Conservation (phyloP, 2,329 filamentous ascomycete genomes). For the Mycosphaerelloides madeirae region DNA sequence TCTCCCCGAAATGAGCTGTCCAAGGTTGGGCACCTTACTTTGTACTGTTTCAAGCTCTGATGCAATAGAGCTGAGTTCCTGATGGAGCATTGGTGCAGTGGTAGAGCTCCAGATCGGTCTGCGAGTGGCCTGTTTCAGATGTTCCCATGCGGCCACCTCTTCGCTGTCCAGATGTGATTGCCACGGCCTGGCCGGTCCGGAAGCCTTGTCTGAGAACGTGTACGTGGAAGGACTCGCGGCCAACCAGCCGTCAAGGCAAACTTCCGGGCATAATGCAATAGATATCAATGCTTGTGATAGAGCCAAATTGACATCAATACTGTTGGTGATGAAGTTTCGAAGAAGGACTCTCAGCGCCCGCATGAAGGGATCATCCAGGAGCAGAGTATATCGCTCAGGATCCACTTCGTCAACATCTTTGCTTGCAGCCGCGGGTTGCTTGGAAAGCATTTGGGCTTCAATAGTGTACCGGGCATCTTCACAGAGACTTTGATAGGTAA, state of each 20-base stretch:
- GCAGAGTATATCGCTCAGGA: conserved; percentile 14
- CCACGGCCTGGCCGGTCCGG: conserved; percentile 35
- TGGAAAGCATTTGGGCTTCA: conserved; percentile 26
- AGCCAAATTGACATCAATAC: conserved; percentile 83
- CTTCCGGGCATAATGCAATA: conserved; percentile 76
- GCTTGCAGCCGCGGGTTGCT: conserved; percentile 2
- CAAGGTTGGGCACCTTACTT: conserved; percentile 42
- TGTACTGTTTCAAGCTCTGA: conserved; percentile 42
- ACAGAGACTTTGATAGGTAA: conserved; percentile 66
- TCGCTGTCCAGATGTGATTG: conserved; percentile 32
- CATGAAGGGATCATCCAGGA: conserved; percentile 55
- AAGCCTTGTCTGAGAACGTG: conserved; percentile 27
- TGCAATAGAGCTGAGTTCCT: conserved; percentile 39
- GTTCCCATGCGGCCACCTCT: conserved; percentile 25
- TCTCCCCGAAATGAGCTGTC: conserved; percentile 45
- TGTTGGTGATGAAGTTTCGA: conserved; percentile 79
- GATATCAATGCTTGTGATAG: conserved; percentile 80
- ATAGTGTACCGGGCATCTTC: conserved; percentile 55
- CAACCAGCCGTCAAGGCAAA: conserved; percentile 87
- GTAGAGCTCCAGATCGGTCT: conserved; percentile 35
- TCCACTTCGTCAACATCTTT: conserved; percentile 1
- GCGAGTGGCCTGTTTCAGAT: conserved; percentile 30
- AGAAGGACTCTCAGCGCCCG: conserved; percentile 55
- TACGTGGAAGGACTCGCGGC: conserved; percentile 41
- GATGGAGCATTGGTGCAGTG: conserved; percentile 37